These are phyloP conservation scores for Keithomyces neogunnii DNA, from an alignment of 2,329 filamentous ascomycete species.

Conservation along the genomic window DNA sequence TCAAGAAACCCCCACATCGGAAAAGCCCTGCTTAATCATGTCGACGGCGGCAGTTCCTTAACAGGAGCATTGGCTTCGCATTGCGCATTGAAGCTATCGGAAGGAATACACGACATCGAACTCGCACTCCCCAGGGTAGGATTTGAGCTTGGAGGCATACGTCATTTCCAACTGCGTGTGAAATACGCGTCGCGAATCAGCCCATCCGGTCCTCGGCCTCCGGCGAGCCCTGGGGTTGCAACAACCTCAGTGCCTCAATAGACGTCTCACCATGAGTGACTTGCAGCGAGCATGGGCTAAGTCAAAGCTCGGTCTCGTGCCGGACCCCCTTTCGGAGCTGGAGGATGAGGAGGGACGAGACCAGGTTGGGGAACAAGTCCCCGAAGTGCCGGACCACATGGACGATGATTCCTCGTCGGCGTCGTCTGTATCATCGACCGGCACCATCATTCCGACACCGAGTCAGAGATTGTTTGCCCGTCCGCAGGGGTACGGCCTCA, in stretches of 20 bases:
- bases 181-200: too few relatives aligned
- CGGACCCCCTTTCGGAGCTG: slow-evolving; percentile 40
- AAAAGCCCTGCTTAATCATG: neutral
- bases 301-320: slow-evolving; percentile 56
- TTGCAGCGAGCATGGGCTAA: slow-evolving; percentile 73
- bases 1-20: neutral
- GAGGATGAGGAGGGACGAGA: slow-evolving; percentile 41
- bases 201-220: too few relatives aligned
- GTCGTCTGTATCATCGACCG: slow-evolving; percentile 82
- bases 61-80: too few relatives aligned
- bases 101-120: too few relatives aligned
- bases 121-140: too few relatives aligned
- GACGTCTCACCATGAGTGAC: slow-evolving; percentile 57
- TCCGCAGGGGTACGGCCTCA: slow-evolving; percentile 48
- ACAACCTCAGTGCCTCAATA: neutral
- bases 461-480: slow-evolving; percentile 66
- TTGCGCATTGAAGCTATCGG: too few relatives aligned
- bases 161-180: too few relatives aligned
- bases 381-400: slow-evolving; percentile 34
- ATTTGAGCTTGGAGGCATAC: too few relatives aligned
- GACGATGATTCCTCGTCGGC: slow-evolving; percentile 64
- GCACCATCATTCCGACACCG: slow-evolving; percentile 77
- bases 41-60: too few relatives aligned
- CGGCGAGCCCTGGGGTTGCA: neutral
- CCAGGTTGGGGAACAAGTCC: slow-evolving; percentile 26